Evolutionary conservation across 1,284 basidiomycete species (phyloP).

Genomic region (Vanrija pseudolonga): DNA sequence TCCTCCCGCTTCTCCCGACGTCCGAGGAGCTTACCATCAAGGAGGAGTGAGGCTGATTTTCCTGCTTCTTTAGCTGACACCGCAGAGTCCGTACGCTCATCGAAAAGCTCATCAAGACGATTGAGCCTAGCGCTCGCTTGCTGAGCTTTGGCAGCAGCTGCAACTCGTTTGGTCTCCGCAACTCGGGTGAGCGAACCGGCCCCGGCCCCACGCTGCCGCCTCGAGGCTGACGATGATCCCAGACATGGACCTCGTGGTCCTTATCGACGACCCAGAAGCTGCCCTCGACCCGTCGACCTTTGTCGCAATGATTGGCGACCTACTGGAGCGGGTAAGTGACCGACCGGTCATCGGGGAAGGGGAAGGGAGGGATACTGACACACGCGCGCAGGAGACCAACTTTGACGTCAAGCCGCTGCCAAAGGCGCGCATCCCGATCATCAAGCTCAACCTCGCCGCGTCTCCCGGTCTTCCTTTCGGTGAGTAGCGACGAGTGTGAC

Average conservation of each 20-base stretch:
- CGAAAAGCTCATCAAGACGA: conserved; percentile 87
- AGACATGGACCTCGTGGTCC: conserved; percentile 99
- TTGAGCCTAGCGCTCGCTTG: conserved; percentile 86
- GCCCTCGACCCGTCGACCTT: conserved; percentile 76
- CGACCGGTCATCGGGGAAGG: neutral
- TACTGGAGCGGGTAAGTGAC: conserved; percentile 75
- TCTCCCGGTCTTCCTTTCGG: conserved; percentile 83
- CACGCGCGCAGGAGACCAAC: conserved; percentile 70
- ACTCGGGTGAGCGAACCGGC: conserved; percentile 68
- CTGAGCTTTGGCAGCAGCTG: conserved; percentile 91
- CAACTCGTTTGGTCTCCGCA: conserved; percentile 89
- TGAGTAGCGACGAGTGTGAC: conserved; percentile 11
- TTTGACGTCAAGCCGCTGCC: conserved; percentile 91
- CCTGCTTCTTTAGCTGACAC: neutral
- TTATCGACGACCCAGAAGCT: conserved; percentile 73
- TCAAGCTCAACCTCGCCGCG: conserved; percentile 89
- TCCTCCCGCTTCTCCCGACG: conserved; percentile 82
- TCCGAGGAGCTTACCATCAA: conserved; percentile 86
- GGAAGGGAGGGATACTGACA: neutral
- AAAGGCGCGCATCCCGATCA: conserved; percentile 96
- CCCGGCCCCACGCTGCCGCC: neutral
- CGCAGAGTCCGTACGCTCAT: conserved; percentile 76
- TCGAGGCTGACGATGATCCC: conserved; percentile 3
- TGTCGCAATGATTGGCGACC: conserved; percentile 87
- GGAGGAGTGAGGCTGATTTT: conserved; percentile 56